Conservation (phyloP, 1,284 basidiomycete genomes). For the Cronartium quercuum region DNA sequence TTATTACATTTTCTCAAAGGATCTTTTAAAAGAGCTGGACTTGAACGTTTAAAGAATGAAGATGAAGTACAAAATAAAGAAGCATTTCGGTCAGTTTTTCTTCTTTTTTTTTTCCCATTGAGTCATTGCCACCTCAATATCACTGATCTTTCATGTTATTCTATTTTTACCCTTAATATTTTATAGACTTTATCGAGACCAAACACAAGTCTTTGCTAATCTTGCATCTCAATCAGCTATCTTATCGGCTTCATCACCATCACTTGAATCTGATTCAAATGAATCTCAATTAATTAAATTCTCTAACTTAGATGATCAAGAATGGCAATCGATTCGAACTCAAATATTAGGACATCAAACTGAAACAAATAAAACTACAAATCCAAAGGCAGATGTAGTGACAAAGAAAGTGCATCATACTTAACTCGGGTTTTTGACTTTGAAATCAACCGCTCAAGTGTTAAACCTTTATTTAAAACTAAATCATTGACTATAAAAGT, state of each 20-base stretch:
- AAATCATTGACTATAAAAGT: too few species aligned
- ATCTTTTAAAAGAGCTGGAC: constrained; percentile 31
- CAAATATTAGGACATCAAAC: not conserved
- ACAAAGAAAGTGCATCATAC: too few species aligned
- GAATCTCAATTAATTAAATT: not conserved
- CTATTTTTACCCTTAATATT: not conserved
- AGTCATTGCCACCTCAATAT: not conserved
- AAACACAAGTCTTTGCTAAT: constrained; percentile 32
- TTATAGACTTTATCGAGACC: constrained; percentile 30
- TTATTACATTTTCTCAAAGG: constrained; percentile 29
- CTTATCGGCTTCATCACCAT: constrained; percentile 23
- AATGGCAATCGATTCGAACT: not conserved
- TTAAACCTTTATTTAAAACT: too few species aligned
- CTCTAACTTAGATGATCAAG: not conserved
- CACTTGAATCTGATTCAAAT: not conserved
- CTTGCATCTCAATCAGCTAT: constrained; percentile 36
- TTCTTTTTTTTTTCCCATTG: not conserved
- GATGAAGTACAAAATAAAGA: constrained; percentile 20
- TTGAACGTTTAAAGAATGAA: constrained; percentile 31
- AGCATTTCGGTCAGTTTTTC: constrained; percentile 22
- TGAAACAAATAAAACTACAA: too few species aligned
- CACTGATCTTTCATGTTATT: not conserved
- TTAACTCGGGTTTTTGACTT: too few species aligned
- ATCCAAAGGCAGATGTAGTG: too few species aligned
- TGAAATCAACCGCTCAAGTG: too few species aligned